phyloP scores from a whole-genome alignment of 352 stramenopile genomes.

The Phytophthora tentaculata region DNA sequence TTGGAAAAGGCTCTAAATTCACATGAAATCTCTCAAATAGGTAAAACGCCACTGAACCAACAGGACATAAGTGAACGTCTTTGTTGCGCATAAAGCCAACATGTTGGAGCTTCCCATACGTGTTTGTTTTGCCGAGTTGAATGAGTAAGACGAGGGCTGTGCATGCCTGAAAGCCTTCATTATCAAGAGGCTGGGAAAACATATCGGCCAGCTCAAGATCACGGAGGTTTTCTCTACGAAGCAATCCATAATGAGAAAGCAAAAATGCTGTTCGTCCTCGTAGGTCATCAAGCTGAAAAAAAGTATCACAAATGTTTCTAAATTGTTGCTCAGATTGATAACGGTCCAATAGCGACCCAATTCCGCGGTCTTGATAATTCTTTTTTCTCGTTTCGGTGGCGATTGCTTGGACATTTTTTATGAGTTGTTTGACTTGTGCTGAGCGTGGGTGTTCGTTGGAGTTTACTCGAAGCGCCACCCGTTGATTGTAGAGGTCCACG shows the following conservation, averaged over 20 bases:
- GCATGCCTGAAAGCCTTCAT: constrained; percentile 1
- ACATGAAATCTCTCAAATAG: constrained; percentile 16
- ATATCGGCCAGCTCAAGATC: constrained; percentile 13
- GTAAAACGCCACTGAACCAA: constrained; percentile 18
- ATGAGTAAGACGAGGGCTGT: constrained; percentile 13
- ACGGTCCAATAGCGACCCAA: neutral
- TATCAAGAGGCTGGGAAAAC: constrained; percentile 1
- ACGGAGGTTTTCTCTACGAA: constrained; percentile 15
- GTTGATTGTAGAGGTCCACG: too few species aligned
- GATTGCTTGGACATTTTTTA: too few species aligned
- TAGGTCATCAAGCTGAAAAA: neutral
- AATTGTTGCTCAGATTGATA: neutral
- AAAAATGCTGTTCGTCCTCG: constrained; percentile 6
- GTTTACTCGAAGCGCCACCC: too few species aligned
- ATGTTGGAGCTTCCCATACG: constrained; percentile 16
- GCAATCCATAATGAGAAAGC: constrained; percentile 8
- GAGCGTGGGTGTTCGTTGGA: too few species aligned
- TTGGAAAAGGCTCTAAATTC: constrained; percentile 3
- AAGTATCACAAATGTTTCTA: constrained; percentile 2
- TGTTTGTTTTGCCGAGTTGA: constrained; percentile 27
- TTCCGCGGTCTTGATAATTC: too few species aligned
- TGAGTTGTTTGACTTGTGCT: too few species aligned
- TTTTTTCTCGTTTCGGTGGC: too few species aligned
- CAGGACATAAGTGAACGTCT: constrained; percentile 13
- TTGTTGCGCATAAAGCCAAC: constrained; percentile 21